phyloP scores from a whole-genome alignment of 2,329 filamentous ascomycete genomes.

The Trichophyton verrucosum region DNA sequence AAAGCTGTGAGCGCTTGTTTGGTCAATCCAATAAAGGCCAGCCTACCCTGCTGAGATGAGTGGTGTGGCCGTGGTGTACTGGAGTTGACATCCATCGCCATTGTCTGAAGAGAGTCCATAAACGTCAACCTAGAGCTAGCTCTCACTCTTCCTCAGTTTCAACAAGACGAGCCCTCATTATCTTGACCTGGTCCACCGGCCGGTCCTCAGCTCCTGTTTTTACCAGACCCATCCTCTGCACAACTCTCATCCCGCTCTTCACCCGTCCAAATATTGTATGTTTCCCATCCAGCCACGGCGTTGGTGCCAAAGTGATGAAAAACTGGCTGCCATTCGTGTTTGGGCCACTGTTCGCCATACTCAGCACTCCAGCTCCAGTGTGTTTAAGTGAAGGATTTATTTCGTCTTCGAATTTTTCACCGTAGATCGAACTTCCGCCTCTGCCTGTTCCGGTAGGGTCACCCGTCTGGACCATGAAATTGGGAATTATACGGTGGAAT shows the following conservation, averaged over 20 bases:
- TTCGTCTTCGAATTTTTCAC: constrained; percentile 89
- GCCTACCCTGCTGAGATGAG: neutral
- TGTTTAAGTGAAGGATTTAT: constrained; percentile 68
- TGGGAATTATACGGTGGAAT: constrained; percentile 89
- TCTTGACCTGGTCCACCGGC: constrained; percentile 70
- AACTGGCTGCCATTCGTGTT: constrained; percentile 94
- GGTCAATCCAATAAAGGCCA: neutral
- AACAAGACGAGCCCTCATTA: constrained; percentile 59
- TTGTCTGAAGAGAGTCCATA: neutral
- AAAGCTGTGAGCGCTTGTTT: neutral
- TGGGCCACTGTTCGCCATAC: constrained; percentile 90
- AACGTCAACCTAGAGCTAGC: neutral
- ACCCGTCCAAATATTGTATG: constrained; percentile 95
- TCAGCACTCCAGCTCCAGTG: constrained; percentile 83
- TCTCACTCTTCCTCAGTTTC: constrained; percentile 43
- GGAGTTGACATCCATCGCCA: neutral
- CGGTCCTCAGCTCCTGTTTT: constrained; percentile 71
- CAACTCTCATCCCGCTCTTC: constrained; percentile 66
- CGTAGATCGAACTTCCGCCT: constrained; percentile 80
- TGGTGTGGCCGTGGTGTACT: neutral
- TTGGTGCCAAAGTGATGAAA: constrained; percentile 86
- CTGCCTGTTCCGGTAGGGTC: constrained; percentile 90
- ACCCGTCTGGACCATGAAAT: constrained; percentile 94
- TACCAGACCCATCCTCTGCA: constrained; percentile 78
- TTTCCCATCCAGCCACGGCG: constrained; percentile 93